Conservation (phyloP, 176 grass and related monocot species). For the Leersia perrieri region DNA sequence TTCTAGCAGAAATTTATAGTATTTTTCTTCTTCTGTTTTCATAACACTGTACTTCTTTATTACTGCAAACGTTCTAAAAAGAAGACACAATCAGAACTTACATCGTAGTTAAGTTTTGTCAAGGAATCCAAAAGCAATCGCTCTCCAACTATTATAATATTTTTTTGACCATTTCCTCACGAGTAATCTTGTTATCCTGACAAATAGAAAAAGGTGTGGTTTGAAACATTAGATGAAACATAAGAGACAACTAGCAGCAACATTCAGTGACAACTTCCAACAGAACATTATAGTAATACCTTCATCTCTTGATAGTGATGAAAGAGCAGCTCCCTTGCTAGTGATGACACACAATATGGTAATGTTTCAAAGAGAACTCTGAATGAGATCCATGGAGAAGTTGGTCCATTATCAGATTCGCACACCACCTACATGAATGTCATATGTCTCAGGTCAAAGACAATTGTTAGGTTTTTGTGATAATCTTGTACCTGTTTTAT, state of each 20-base stretch:
- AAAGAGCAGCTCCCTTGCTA: slow-evolving; percentile 53
- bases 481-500: slow-evolving; percentile 4
- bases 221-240: background rate
- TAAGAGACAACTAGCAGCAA: background rate
- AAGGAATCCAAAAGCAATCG: slow-evolving; percentile 41
- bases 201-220: slow-evolving; percentile 6
- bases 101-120: slow-evolving; percentile 32
- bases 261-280: background rate
- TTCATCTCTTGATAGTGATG: slow-evolving; percentile 57
- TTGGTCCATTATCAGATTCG: slow-evolving; percentile 38
- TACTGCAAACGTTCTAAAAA: background rate
- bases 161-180: slow-evolving; percentile 54
- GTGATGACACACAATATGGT: slow-evolving; percentile 23
- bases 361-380: slow-evolving; percentile 47
- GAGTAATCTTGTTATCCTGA: slow-evolving; percentile 53
- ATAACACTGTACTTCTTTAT: background rate
- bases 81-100: slow-evolving; percentile 31
- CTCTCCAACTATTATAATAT: slow-evolving; percentile 55
- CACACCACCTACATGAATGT: slow-evolving; percentile 27
- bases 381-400: slow-evolving; percentile 57
- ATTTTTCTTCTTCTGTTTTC: background rate
- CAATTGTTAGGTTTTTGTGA: background rate
- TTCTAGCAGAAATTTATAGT: background rate
- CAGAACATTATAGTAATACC: slow-evolving; percentile 18
- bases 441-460: slow-evolving; percentile 4